Evolutionary conservation across 2,329 filamentous ascomycete genomes (phyloP).

Genomic region (Acarospora socialis): DNA sequence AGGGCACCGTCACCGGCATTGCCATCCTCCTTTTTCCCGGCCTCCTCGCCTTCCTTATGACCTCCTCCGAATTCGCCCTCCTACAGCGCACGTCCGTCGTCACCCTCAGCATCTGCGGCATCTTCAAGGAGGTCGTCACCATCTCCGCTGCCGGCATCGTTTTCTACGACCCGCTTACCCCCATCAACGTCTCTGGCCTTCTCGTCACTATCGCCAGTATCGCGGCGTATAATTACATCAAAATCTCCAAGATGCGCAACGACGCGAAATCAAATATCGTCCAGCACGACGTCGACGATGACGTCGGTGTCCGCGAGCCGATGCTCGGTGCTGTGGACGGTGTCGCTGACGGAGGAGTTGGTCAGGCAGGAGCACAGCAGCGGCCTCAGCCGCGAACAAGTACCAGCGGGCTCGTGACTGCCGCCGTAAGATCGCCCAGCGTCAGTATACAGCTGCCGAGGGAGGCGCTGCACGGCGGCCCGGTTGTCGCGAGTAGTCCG

Average conservation of each 20-base stretch:
- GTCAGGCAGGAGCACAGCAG: too few species aligned
- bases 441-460: too few species aligned
- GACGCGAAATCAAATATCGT: conserved; percentile 44
- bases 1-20: conserved; percentile 52
- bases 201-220: conserved; percentile 83
- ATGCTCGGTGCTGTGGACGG: too few species aligned
- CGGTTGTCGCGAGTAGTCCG: too few species aligned
- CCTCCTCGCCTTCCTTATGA: conserved; percentile 88
- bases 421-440: too few species aligned
- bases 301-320: too few species aligned
- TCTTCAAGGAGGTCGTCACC: conserved; percentile 97
- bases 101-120: conserved; percentile 88
- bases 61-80: conserved; percentile 85
- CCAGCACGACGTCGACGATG: conserved; percentile 16
- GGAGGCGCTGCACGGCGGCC: too few species aligned
- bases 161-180: conserved; percentile 76
- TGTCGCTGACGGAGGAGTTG: too few species aligned
- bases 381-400: too few species aligned
- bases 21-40: conserved; percentile 79
- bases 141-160: conserved; percentile 77
- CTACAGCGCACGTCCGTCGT: conserved; percentile 92
- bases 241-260: conserved; percentile 74
- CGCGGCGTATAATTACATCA: conserved; percentile 83
- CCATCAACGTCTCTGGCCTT: conserved; percentile 75
- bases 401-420: too few species aligned